Evolutionary conservation across 1,284 basidiomycete species (phyloP), one percentile per base, ranked within the genome.

Genomic region (Melampsora larici-populina): DNA sequence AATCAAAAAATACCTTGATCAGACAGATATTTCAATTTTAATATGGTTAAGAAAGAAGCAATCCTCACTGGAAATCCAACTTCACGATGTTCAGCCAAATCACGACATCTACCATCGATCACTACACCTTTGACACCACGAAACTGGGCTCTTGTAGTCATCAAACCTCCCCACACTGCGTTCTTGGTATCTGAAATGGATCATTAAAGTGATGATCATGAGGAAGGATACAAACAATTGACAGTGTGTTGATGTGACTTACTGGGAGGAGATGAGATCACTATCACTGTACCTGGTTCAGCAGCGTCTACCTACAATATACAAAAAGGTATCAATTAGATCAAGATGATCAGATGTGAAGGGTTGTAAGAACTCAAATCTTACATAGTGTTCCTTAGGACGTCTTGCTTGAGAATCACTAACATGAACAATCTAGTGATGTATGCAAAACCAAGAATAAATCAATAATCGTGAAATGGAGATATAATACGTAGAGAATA

Each of bases 111-210:
- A 1, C 93, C 93, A 67, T 86, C 84, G 74, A 96, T 90, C 67
- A 96, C 86, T 48, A 92, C 91, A 7, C 92, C 93, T 21, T 87
- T 85, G 5, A 89, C 89, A 29, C 87, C 87, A 60, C 89, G 88
- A 17, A 88, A 86, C 81, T 89, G 88, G 0, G 93, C 92, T 21
- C 92, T 90, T 0, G 91, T 90, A 0, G 92, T 90, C 92, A 96
- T 93, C 46, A 96, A 87, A 2, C 93, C 94, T 9, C 94, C 94
- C 91, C 94, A 94, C 0, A 93, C 90, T 0, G 93, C 93, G 80
- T 91, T 93, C 83, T 91, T 92, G 64, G 87, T 86, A 79, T 89
- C 91, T 93, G 83, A 70, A 70, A 51, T 40, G n/a, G n/a, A n/a
- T n/a, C n/a, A n/a, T n/a, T n/a, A n/a, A n/a, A n/a, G n/a, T n/a